phyloP scores from a whole-genome alignment of 2,329 filamentous ascomycete genomes.

The Penicillium expansum region DNA sequence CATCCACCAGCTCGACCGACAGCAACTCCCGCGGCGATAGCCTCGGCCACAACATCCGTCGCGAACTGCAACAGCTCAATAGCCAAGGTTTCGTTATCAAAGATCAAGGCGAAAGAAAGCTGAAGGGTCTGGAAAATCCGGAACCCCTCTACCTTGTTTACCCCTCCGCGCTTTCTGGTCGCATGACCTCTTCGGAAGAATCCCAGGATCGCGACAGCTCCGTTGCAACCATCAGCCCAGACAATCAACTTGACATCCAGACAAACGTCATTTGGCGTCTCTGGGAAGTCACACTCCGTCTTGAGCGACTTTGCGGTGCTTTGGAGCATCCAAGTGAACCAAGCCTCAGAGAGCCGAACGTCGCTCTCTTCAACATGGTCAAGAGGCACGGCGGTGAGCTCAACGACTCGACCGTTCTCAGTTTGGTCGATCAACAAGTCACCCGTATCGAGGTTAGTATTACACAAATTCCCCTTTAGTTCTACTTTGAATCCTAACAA shows the following conservation, averaged over 20 bases:
- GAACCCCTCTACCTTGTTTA: slow-evolving; percentile 96
- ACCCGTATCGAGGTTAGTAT: slow-evolving; percentile 84
- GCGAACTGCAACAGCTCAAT: slow-evolving; percentile 80
- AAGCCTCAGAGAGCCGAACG: slow-evolving; percentile 74
- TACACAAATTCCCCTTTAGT: neutral
- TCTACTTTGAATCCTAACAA: slow-evolving; percentile 9
- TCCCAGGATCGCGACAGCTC: slow-evolving; percentile 45
- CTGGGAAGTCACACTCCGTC: slow-evolving; percentile 81
- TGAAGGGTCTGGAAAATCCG: slow-evolving; percentile 96
- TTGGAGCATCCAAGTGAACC: slow-evolving; percentile 68
- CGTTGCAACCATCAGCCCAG: slow-evolving; percentile 58
- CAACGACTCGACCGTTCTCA: slow-evolving; percentile 81
- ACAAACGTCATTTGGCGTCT: slow-evolving; percentile 83
- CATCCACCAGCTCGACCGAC: slow-evolving; percentile 68
- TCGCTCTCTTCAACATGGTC: slow-evolving; percentile 73
- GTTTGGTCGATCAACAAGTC: slow-evolving; percentile 92
- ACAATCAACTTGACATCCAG: slow-evolving; percentile 71
- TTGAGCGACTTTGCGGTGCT: slow-evolving; percentile 89
- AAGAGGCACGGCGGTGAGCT: slow-evolving; percentile 75
- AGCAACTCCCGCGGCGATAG: slow-evolving; percentile 68
- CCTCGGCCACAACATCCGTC: slow-evolving; percentile 72
- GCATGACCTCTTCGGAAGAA: slow-evolving; percentile 52
- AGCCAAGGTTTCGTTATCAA: slow-evolving; percentile 96
- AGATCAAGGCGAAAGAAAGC: slow-evolving; percentile 88
- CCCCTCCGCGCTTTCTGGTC: slow-evolving; percentile 79